Base-by-base conservation (phyloP, 1,139 yeast genomes). In the Meyerozyma carpophila region DNA sequence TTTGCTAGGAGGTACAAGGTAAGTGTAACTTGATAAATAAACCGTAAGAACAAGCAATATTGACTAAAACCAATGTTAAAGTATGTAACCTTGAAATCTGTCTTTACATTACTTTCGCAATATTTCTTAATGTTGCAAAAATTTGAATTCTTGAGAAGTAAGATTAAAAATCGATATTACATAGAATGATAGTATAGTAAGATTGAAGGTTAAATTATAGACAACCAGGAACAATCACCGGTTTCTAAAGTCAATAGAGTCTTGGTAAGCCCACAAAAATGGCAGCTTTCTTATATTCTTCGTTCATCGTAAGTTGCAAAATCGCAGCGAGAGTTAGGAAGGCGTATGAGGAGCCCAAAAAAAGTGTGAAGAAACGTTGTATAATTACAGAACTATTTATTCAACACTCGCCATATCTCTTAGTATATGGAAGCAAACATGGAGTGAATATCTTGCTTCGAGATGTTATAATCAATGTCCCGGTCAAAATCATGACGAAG, bases 401-500 rank as follows among this genome's bases (percentile, higher is more conserved):
- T 21, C 24, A 21, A 21, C 24, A 27, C 29, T n/a, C 13, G 9
- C 9, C 16, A 13, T 3, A n/a, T 5, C 16, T 14, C n/a, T 36
- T 31, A 40, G 31, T 45, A 50, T 9, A 51, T 41, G 13, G 43
- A 31, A 29, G 47, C 48, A 42, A 59, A 59, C 14, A 57, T 51
- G 18, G 50, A 53, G 44, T 66, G 73, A 34, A 72, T 61, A 42
- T 71, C 77, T 36, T 59, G 62, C 41, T 58, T 61, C 8, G 65
- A 53, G 14, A 75, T 55, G 48, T 62, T 53, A 54, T 62, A 62
- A 48, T 72, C 78, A 39, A 75, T 56, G 27, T 70, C 78, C 20
- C 59, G 58, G 47, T 73, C 76, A 43, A 67, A 65, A 34, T 70
- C 66, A 24, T 53, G 47, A 32, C 61, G 64, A 37, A 76, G 58